Base-by-base conservation (phyloP, 768 basidiomycete species). In the Lyophyllum atratum region DNA sequence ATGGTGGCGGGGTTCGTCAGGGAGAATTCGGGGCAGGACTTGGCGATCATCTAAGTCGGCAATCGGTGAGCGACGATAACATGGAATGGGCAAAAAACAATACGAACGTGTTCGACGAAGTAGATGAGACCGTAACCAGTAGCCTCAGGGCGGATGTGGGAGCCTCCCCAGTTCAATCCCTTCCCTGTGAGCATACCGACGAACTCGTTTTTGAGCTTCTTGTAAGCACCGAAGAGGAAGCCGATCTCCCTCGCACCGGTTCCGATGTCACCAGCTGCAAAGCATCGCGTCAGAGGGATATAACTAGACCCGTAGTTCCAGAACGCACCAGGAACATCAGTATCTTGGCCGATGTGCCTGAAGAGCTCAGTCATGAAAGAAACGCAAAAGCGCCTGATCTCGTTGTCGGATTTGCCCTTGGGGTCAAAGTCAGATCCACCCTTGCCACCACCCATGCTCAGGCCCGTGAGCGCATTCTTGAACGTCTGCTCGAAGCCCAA, bases 391-490 rank as follows among this genome's bases (percentile, higher is more conserved):
- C 84, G 78, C 60, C 87, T 76, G 69, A 90, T 89, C 75, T 90
- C 88, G 64, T 69, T 74, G 75, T 90, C 88, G 19, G 83, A 84
- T 74, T 87, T 89, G 68, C 88, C 87, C 82, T 90, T 91, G 70
- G 88, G 88, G 76, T 90, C 86, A 65, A 91, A 91, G 77, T 91
- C 89, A 53, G 80, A 81, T 37, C 89, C 89, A 73, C 89, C 89
- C 76, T 91, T 91, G 58, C 85, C 88, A 62, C 88, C 88, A 63
- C 89, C 89, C 86, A 90, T 90, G 73, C 75, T 82, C 53, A 89
- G 75, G 29, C 88, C 88, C 14, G 89, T 90, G 25, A 91, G 78
- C 34, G 89, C 89, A 73, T 91, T 89, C 74, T 89, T 89, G 82
- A 89, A 89, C 59, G 81, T 85, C 71, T 91, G 89, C 74, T 91